Conservation (phyloP, 1,284 basidiomycete genomes). For the Ceratobasidium sp. region DNA sequence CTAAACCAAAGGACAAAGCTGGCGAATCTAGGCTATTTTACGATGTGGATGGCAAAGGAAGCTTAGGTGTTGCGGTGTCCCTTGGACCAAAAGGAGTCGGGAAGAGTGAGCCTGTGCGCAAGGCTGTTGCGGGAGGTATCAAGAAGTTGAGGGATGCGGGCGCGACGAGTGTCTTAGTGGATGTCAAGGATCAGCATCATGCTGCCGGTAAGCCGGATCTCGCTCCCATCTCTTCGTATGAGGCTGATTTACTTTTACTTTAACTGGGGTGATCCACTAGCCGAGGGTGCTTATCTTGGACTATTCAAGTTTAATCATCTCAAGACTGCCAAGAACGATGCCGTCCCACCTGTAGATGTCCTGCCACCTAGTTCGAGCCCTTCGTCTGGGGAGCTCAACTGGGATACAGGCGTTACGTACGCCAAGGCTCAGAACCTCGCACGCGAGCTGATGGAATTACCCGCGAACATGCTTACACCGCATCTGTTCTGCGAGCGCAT, state of each 20-base stretch:
- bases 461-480: conserved; percentile 87
- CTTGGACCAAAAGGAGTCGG: conserved; percentile 68
- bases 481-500: conserved; percentile 82
- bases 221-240: not conserved
- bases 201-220: conserved; percentile 70
- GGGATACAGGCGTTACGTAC: conserved; percentile 80
- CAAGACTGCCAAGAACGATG: conserved; percentile 69
- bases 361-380: conserved; percentile 14
- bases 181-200: conserved; percentile 68
- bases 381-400: conserved; percentile 56
- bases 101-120: conserved; percentile 72
- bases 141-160: conserved; percentile 62
- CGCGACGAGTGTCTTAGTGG: conserved; percentile 71
- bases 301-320: conserved; percentile 77
- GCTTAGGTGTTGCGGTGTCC: conserved; percentile 71
- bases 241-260: conserved; percentile 29
- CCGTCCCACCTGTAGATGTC: conserved; percentile 43
- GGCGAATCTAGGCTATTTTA: conserved; percentile 78
- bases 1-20: conserved; percentile 67
- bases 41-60: conserved; percentile 54
- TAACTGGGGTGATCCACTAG: conserved; percentile 61
- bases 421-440: conserved; percentile 88
- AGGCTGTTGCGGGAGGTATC: conserved; percentile 75
- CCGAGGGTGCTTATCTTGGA: conserved; percentile 82
- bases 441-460: conserved; percentile 87